phyloP scores from a whole-genome alignment of 179 eudicot species.

The Silene coronaria region DNA sequence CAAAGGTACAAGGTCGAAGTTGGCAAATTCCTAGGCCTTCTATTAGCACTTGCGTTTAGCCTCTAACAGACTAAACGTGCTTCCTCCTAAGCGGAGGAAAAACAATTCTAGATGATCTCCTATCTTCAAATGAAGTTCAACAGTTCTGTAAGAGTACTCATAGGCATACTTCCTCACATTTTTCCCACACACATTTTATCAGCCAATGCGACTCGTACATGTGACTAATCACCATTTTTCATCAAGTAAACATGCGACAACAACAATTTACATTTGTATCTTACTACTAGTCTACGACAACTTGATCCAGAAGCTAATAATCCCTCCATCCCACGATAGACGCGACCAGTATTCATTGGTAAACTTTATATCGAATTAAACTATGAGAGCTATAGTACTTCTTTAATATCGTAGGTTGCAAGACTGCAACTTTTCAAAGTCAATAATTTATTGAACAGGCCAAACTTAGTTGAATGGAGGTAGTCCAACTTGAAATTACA shows the following conservation, averaged over 20 bases:
- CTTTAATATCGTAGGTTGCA: not conserved
- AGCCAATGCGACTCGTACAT: too few species aligned
- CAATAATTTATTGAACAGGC: not conserved
- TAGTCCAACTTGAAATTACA: not conserved
- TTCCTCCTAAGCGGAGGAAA: too few species aligned
- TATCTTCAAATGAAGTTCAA: not conserved
- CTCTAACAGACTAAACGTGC: too few species aligned
- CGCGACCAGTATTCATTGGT: not conserved
- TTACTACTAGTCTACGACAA: too few species aligned
- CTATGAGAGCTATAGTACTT: not conserved
- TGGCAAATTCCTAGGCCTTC: too few species aligned
- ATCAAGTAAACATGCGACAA: too few species aligned
- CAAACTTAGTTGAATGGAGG: not conserved
- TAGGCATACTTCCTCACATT: not conserved
- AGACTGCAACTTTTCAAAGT: not conserved
- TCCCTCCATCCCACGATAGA: not conserved
- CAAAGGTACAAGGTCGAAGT: not conserved
- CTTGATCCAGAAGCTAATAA: not conserved
- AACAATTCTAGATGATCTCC: too few species aligned
- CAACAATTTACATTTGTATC: too few species aligned
- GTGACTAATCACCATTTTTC: too few species aligned
- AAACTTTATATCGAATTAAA: not conserved
- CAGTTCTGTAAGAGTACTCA: not conserved
- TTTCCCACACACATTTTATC: too few species aligned
- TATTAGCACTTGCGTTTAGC: too few species aligned